phyloP scores from a whole-genome alignment of 2,329 filamentous ascomycete genomes.

The Orbilia ellipsospora region DNA sequence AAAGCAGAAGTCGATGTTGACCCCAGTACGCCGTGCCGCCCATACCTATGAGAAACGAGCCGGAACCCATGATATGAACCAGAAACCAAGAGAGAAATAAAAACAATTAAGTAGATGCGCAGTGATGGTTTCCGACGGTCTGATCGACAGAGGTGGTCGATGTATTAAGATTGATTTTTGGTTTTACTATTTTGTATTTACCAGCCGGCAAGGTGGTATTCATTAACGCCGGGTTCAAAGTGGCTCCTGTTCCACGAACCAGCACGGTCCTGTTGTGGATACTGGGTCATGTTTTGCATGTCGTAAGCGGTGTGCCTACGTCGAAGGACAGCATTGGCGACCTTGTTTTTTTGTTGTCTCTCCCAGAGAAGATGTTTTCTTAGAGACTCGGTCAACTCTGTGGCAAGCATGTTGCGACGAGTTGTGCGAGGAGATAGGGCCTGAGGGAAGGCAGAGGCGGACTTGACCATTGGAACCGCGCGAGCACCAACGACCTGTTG shows the following conservation, averaged over 20 bases:
- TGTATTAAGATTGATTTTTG: slow-evolving; percentile 42
- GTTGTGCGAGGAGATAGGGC: slow-evolving; percentile 92
- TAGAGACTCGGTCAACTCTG: slow-evolving; percentile 91
- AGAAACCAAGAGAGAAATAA: slow-evolving; percentile 57
- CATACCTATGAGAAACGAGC: slow-evolving; percentile 51
- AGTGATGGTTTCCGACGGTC: slow-evolving; percentile 39
- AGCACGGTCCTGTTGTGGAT: slow-evolving; percentile 75
- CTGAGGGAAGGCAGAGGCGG: slow-evolving; percentile 75
- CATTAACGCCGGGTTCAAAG: slow-evolving; percentile 73
- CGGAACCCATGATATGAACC: slow-evolving; percentile 56
- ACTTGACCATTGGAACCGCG: slow-evolving; percentile 83
- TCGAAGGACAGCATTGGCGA: slow-evolving; percentile 87
- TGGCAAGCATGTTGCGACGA: slow-evolving; percentile 92
- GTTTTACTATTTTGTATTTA: slow-evolving; percentile 63
- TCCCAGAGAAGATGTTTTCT: slow-evolving; percentile 94
- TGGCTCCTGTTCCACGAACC: slow-evolving; percentile 82
- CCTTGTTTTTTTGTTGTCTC: slow-evolving; percentile 90
- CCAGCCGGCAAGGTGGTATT: slow-evolving; percentile 89
- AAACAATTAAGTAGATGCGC: slow-evolving; percentile 48
- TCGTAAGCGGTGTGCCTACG: slow-evolving; percentile 90
- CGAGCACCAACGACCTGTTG: slow-evolving; percentile 74
- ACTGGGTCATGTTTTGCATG: slow-evolving; percentile 79
- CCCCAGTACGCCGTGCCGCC: slow-evolving; percentile 52
- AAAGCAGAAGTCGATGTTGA: slow-evolving; percentile 34
- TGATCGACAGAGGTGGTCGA: slow-evolving; percentile 51